Base-by-base conservation (phyloP, 2,329 filamentous ascomycete genomes). In the Colletotrichum cereale region DNA sequence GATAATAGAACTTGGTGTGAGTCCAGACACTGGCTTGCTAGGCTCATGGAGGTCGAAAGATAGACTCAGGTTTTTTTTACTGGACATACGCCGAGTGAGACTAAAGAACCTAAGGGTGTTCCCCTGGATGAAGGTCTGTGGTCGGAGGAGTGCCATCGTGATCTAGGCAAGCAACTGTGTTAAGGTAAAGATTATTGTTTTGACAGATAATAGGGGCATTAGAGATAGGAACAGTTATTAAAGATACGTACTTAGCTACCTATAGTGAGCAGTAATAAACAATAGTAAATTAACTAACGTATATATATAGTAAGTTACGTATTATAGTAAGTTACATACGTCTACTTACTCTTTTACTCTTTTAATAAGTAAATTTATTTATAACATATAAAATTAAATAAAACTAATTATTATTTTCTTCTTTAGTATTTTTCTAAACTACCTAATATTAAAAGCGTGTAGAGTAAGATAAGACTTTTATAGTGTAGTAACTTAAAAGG, bases 41-140 rank as follows among this genome's bases (percentile, higher is more conserved):
- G 92, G 90, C 76, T 88, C 84, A 78, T 94, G 90, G 53, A 93
- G 83, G 76, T 94, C 91, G 79, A 89, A 94, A 1, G 87, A 87
- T 0, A 84, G 40, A 3, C 29, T 66, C 29, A 62, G 36, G 7
- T 26, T 53, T 5, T 14, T 70, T 12, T 62, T 44, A 1, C 34
- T 66, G 12, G 48, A 72, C 2, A 61, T 36, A 2, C 7, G 10
- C 38, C 60, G 56, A 21, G 12, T 1, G 18, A n/a, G 26, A 7
- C 3, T 21, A 2, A 12, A 24, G 5, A 8, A 24, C 2, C 16
- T n/a, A 11, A 11, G 4, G 3, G 14, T n/a, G 31, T 16, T 40
- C 4, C 40, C n/a, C 1, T 29, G 55, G 10, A 31, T 29, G 7
- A 24, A 38, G 10, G 16, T 34, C 14, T 48, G 36, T 11, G 26